These are phyloP conservation scores for Globisporangium lucens DNA, from an alignment of 352 stramenopile genomes.

Conservation along the genomic window DNA sequence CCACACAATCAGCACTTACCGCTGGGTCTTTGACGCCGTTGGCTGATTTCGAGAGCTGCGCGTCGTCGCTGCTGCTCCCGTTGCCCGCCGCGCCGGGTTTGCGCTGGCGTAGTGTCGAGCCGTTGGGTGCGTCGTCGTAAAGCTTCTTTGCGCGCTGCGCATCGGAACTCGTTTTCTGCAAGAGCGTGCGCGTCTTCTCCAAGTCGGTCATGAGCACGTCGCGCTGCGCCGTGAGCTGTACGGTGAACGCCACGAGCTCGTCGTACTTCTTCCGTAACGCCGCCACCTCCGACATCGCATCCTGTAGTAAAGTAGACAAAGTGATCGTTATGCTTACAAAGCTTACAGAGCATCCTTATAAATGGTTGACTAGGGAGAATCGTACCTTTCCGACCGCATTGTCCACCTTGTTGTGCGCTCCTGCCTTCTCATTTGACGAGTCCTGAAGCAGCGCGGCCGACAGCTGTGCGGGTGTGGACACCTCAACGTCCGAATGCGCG, in stretches of 20 bases:
- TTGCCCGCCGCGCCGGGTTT: conserved; percentile 35
- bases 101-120: conserved; percentile 61
- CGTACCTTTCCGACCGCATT: conserved; percentile 16
- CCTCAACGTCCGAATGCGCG: conserved; percentile 29
- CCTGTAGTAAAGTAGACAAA: conserved; percentile 21
- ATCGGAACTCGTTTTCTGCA: conserved; percentile 70
- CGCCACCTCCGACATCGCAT: conserved; percentile 57
- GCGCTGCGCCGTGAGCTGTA: conserved; percentile 83
- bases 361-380: not conserved
- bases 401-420: conserved; percentile 9
- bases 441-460: conserved; percentile 64
- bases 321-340: not conserved
- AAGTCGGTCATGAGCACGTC: conserved; percentile 84
- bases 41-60: conserved; percentile 24
- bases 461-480: conserved; percentile 49
- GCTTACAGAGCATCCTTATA: not conserved
- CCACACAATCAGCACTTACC: conserved; percentile 28
- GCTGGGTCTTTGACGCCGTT: conserved; percentile 48
- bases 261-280: conserved; percentile 87
- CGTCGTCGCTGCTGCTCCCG: conserved; percentile 26
- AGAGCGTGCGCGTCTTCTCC: conserved; percentile 67
- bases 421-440: conserved; percentile 3
- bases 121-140: conserved; percentile 40
- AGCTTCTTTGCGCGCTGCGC: conserved; percentile 63
- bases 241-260: conserved; percentile 87